These are phyloP conservation scores for Alternaria novae-zelandiae DNA, from an alignment of 2,329 filamentous ascomycete genomes.

Conservation along the genomic window DNA sequence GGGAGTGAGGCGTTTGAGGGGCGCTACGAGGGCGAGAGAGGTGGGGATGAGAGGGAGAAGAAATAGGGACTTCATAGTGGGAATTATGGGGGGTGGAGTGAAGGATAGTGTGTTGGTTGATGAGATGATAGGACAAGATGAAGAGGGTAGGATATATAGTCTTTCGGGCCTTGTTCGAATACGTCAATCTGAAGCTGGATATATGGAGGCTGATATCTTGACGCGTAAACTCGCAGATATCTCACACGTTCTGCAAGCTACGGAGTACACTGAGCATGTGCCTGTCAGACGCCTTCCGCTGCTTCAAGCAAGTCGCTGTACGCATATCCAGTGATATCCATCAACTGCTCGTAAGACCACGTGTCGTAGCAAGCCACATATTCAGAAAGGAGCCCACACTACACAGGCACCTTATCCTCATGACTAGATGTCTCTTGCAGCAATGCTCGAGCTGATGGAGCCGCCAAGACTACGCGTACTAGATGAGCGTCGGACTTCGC, in stretches of 20 bases:
- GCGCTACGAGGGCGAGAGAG: neutral
- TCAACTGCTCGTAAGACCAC: no score
- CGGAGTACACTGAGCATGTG: neutral
- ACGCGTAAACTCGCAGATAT: neutral
- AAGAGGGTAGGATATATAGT: neutral
- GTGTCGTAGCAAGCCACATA: no score
- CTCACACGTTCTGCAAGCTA: neutral
- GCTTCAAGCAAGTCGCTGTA: neutral
- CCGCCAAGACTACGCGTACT: neutral
- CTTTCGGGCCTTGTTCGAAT: neutral
- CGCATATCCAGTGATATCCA: no score
- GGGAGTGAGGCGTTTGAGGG: neutral
- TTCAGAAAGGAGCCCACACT: no score
- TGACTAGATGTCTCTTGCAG: no score
- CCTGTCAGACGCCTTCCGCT: neutral
- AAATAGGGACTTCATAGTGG: neutral
- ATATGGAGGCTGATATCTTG: rapidly evolving
- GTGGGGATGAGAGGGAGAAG: neutral
- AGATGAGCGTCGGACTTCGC: neutral
- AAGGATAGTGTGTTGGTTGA: neutral
- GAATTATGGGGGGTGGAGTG: neutral
- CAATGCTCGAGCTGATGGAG: neutral
- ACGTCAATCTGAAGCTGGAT: neutral
- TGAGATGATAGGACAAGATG: neutral
- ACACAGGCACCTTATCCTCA: no score